phyloP scores from a whole-genome alignment of 83 land plant species.

The Thuja plicata region DNA sequence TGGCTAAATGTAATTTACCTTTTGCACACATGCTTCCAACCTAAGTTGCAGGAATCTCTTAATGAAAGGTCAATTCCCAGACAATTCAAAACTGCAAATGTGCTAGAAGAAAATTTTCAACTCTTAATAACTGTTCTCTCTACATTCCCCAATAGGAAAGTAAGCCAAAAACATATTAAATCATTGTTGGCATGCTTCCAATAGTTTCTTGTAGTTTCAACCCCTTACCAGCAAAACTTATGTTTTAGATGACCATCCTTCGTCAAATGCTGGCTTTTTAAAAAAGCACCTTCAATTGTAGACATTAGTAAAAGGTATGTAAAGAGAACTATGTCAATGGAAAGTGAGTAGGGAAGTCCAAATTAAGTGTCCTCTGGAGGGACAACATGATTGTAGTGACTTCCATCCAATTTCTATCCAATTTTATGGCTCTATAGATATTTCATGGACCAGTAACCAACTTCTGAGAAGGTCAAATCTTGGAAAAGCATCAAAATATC shows the following conservation, averaged over 20 bases:
- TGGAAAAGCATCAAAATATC: not conserved
- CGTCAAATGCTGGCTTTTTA: not conserved
- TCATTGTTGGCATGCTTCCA: too few species aligned
- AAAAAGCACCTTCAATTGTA: too few species aligned
- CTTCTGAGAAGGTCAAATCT: not conserved
- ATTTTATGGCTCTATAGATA: too few species aligned
- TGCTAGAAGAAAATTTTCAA: not conserved
- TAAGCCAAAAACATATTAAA: not conserved
- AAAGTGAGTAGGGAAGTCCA: not conserved
- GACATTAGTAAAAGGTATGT: not conserved
- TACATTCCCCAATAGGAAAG: not conserved
- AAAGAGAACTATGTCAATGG: not conserved
- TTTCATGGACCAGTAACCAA: not conserved
- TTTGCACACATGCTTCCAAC: not conserved
- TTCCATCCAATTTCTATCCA: not conserved
- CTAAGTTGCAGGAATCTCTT: not conserved
- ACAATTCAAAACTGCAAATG: too few species aligned
- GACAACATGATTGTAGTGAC: not conserved
- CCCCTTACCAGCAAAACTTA: too few species aligned
- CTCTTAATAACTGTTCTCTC: not conserved
- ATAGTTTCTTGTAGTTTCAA: not conserved
- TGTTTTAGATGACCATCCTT: not conserved
- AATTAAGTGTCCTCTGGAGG: not conserved
- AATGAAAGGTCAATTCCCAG: not conserved
- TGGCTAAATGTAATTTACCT: not conserved